Percentiles rank a stretch among this genome's conserved stretches.
Evolutionary conservation across 225 moss, liverwort and hornwort genomes (phyloP).

Genomic region (Climacium dendroides): DNA sequence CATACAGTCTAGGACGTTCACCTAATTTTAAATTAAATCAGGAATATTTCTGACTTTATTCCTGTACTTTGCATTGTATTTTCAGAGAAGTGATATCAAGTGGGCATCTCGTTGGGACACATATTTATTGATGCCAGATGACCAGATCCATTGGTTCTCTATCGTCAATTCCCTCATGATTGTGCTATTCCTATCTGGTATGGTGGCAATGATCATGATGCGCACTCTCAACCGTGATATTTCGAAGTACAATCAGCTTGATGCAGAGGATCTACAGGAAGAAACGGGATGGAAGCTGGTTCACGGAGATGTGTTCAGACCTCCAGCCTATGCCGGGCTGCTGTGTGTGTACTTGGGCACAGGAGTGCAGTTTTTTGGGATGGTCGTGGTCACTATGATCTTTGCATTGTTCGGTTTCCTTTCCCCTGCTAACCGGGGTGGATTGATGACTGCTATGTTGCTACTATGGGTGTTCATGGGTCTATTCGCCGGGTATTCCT

Average conservation of each 20-base stretch:
- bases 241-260: constrained; percentile 93
- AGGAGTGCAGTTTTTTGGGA: constrained; percentile 90
- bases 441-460: constrained; percentile 92
- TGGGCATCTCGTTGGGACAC: constrained; percentile 98
- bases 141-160: constrained; percentile 95
- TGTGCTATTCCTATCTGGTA: constrained; percentile 84
- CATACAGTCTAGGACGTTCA: not conserved
- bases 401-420: constrained; percentile 86
- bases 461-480: constrained; percentile 98
- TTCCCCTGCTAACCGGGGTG: constrained; percentile 86
- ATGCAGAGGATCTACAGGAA: constrained; percentile 86
- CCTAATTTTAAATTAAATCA: not conserved
- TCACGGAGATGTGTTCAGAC: constrained; percentile 88
- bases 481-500: constrained; percentile 72
- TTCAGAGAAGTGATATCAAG: constrained; percentile 56
- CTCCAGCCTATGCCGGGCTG: constrained; percentile 63
- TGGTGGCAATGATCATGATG: constrained; percentile 99
- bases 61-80: not conserved
- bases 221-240: constrained; percentile 94
- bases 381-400: constrained; percentile 88
- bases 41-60: not conserved
- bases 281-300: constrained; percentile 97
- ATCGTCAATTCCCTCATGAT: constrained; percentile 97
- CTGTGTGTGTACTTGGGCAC: constrained; percentile 84
- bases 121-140: constrained; percentile 74